Evolutionary conservation across 2,329 filamentous ascomycete genomes (phyloP).

Genomic region (Myriosclerotinia curreyana): DNA sequence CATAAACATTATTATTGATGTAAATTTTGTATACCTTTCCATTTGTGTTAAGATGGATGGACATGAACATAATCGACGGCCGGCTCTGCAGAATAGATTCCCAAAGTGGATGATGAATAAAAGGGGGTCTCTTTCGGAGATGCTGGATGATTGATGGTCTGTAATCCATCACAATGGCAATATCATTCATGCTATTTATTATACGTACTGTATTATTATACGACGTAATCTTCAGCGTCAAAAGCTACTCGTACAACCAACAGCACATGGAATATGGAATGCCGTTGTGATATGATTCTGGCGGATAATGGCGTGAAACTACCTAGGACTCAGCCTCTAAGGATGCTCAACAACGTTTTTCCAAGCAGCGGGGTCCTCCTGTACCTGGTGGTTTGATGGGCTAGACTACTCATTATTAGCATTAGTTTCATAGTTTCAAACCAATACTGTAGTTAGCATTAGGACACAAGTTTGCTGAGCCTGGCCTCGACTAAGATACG

Average conservation of each 20-base stretch:
- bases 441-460: too few relatives aligned
- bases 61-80: not conserved
- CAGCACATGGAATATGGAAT: not conserved
- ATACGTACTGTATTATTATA: too few relatives aligned
- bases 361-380: not conserved
- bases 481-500: not conserved
- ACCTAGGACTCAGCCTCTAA: not conserved
- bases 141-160: not conserved
- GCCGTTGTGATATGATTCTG: constrained; percentile 8
- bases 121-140: not conserved
- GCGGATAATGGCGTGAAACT: not conserved
- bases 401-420: not conserved
- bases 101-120: not conserved
- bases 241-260: not conserved
- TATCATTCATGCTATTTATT: constrained; percentile 17
- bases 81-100: constrained; percentile 1
- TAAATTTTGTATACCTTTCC: not conserved
- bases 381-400: constrained; percentile 3
- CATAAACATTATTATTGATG: not conserved
- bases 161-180: not conserved
- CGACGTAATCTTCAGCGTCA: not conserved
- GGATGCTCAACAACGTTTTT: not conserved
- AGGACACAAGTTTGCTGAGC: too few relatives aligned
- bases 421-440: constrained; percentile 1
- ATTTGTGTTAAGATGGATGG: constrained; percentile 1